These are phyloP conservation scores for Bocquillonia castaneifolia DNA, from an alignment of 441 rosid species.

Conservation along the genomic window DNA sequence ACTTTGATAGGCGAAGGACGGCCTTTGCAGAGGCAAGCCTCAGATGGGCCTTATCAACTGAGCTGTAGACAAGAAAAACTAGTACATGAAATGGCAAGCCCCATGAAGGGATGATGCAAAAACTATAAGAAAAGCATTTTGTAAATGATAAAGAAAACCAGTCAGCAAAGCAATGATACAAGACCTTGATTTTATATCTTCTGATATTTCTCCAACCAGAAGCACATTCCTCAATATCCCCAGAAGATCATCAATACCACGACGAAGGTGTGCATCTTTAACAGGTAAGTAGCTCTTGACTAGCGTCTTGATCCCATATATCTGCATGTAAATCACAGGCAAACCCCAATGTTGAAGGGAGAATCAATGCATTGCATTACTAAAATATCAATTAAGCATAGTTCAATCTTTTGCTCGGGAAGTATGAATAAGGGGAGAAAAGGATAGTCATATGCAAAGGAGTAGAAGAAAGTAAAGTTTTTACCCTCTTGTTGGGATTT, in stretches of 20 bases:
- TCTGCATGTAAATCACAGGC: constrained; percentile 38
- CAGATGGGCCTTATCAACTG: constrained; percentile 87
- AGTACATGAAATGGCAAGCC: constrained; percentile 22
- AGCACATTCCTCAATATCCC: constrained; percentile 62
- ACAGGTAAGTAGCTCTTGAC: constrained; percentile 94
- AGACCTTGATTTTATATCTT: constrained; percentile 81
- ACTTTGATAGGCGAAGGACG: constrained; percentile 79
- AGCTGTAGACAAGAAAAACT: constrained; percentile 41
- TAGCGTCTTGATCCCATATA: constrained; percentile 89
- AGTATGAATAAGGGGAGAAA: neutral
- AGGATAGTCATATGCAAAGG: constrained; percentile 1
- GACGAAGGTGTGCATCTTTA: constrained; percentile 95
- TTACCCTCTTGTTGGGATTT: neutral
- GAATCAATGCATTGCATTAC: constrained; percentile 15
- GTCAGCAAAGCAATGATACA: neutral
- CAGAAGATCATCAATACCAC: constrained; percentile 69
- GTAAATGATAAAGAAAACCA: constrained; percentile 5
- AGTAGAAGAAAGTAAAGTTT: constrained; percentile 1
- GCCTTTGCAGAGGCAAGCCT: constrained; percentile 96
- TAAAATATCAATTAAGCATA: neutral
- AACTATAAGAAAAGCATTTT: constrained; percentile 6
- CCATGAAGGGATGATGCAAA: neutral
- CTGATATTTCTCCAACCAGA: constrained; percentile 73
- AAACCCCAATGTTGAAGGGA: constrained; percentile 19
- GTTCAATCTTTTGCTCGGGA: neutral